phyloP scores from a whole-genome alignment of 495 filamentous ascomycete genomes.

The Daldinia caldariorum region DNA sequence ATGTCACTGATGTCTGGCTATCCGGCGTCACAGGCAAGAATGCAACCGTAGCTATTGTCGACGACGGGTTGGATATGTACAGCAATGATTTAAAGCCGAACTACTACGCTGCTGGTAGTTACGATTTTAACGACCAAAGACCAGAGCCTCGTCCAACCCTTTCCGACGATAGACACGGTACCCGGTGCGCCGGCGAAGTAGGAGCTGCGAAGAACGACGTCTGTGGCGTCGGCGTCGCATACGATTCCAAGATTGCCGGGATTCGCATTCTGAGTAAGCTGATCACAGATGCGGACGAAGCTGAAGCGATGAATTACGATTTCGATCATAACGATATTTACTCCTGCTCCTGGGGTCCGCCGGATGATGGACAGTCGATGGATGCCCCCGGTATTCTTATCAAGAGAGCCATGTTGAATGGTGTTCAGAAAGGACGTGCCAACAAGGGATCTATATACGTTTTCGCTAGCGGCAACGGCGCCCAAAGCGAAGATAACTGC shows the following conservation, averaged over 20 bases:
- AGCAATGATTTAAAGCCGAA: constrained; percentile 93
- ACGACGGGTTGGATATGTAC: constrained; percentile 97
- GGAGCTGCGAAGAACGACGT: constrained; percentile 89
- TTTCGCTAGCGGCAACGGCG: constrained; percentile 96
- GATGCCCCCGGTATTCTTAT: constrained; percentile 92
- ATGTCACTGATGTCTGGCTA: constrained; percentile 91
- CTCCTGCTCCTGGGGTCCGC: constrained; percentile 97
- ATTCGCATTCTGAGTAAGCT: constrained; percentile 89
- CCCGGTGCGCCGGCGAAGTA: constrained; percentile 93
- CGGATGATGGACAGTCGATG: constrained; percentile 92
- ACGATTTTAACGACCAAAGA: constrained; percentile 89
- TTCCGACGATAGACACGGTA: constrained; percentile 87
- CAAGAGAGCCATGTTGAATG: constrained; percentile 87
- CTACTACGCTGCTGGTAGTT: constrained; percentile 89
- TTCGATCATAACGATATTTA: constrained; percentile 95
- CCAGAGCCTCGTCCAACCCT: constrained; percentile 82
- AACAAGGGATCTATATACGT: constrained; percentile 94
- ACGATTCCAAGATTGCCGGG: constrained; percentile 86
- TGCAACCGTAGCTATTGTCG: constrained; percentile 89
- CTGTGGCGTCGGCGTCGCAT: constrained; percentile 96
- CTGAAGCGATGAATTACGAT: constrained; percentile 88
- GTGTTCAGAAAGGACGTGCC: constrained; percentile 84
- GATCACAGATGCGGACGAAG: constrained; percentile 95
- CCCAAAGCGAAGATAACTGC: constrained; percentile 89
- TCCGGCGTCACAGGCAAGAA: constrained; percentile 93